phyloP scores from a whole-genome alignment of 2,329 filamentous ascomycete genomes.

The Claviceps fusiformis region DNA sequence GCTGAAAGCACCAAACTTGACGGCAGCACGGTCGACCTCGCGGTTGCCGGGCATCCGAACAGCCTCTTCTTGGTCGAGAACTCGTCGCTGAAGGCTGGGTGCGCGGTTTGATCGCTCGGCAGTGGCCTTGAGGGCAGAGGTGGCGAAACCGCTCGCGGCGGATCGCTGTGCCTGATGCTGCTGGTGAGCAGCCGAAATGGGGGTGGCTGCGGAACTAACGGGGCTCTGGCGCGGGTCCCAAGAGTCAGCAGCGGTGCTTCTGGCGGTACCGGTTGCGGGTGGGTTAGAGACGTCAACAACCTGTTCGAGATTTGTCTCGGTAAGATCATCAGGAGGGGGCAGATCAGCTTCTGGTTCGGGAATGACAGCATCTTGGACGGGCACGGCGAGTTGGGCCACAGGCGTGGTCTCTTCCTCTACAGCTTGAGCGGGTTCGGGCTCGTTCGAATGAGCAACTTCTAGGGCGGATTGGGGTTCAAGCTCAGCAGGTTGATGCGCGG shows the following conservation, averaged over 20 bases:
- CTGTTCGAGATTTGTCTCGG: constrained; percentile 84
- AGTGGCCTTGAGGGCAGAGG: constrained; percentile 72
- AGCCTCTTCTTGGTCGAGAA: constrained; percentile 91
- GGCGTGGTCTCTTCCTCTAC: constrained; percentile 23
- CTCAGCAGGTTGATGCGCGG: constrained; percentile 26
- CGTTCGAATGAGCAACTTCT: constrained; percentile 18
- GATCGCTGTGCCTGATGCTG: constrained; percentile 42
- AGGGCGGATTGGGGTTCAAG: constrained; percentile 22
- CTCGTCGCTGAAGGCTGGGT: constrained; percentile 69
- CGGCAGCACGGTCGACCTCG: constrained; percentile 79
- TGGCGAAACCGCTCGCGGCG: constrained; percentile 54
- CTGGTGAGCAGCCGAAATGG: constrained; percentile 49
- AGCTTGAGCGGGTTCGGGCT: constrained; percentile 22
- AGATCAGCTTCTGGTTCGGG: constrained; percentile 42
- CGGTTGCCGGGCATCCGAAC: constrained; percentile 97
- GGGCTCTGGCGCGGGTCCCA: constrained; percentile 56
- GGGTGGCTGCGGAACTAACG: constrained; percentile 49
- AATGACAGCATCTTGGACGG: constrained; percentile 12
- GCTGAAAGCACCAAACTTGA: constrained; percentile 94
- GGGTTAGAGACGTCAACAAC: constrained; percentile 70
- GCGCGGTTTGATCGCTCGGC: constrained; percentile 49
- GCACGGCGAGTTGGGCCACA: constrained; percentile 18
- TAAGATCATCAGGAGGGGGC: constrained; percentile 66
- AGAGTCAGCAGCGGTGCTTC: constrained; percentile 79
- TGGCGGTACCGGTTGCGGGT: constrained; percentile 65